phyloP scores from a whole-genome alignment of 768 basidiomycete species.

The Leccinum sublutescens region DNA sequence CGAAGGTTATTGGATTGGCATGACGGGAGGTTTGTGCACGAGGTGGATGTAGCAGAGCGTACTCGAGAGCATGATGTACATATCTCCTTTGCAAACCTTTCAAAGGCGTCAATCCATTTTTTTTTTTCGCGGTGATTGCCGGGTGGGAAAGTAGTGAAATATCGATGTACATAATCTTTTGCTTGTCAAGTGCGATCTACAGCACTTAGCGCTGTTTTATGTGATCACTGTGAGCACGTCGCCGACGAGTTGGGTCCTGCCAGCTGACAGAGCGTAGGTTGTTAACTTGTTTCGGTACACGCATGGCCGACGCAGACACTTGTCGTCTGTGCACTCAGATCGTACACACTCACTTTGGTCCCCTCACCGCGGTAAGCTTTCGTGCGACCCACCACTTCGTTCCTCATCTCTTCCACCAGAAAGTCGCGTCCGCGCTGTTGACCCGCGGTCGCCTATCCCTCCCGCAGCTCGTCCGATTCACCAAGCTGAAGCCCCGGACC shows the following conservation, averaged over 20 bases:
- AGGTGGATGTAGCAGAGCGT: slow-evolving; percentile 8
- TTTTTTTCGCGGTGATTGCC: not conserved
- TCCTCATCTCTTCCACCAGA: slow-evolving; percentile 41
- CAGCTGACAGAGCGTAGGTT: not conserved
- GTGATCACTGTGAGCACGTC: slow-evolving; percentile 6
- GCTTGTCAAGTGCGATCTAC: not conserved
- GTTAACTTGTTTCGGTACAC: slow-evolving; percentile 3
- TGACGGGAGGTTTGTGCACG: not conserved
- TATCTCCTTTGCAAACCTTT: not conserved
- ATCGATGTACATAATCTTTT: not conserved
- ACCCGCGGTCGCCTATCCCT: slow-evolving; percentile 80
- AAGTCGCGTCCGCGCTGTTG: slow-evolving; percentile 70
- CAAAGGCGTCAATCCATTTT: not conserved
- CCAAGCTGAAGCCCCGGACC: slow-evolving; percentile 63
- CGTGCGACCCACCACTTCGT: not conserved
- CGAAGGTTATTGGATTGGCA: slow-evolving; percentile 6
- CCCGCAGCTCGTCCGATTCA: slow-evolving; percentile 63
- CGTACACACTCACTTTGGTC: slow-evolving; percentile 63
- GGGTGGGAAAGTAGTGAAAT: slow-evolving; percentile 1
- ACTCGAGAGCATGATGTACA: slow-evolving; percentile 10
- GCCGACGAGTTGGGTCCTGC: not conserved
- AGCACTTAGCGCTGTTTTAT: slow-evolving; percentile 3
- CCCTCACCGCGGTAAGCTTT: slow-evolving; percentile 57
- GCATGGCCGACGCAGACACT: slow-evolving; percentile 66
- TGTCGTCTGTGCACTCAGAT: slow-evolving; percentile 61